A percentile compares a stretch with the other conserved stretches of the same genome.
Evolutionary conservation across 2,329 filamentous ascomycete species (phyloP).

Genomic region (Colletotrichum orchidophilum): DNA sequence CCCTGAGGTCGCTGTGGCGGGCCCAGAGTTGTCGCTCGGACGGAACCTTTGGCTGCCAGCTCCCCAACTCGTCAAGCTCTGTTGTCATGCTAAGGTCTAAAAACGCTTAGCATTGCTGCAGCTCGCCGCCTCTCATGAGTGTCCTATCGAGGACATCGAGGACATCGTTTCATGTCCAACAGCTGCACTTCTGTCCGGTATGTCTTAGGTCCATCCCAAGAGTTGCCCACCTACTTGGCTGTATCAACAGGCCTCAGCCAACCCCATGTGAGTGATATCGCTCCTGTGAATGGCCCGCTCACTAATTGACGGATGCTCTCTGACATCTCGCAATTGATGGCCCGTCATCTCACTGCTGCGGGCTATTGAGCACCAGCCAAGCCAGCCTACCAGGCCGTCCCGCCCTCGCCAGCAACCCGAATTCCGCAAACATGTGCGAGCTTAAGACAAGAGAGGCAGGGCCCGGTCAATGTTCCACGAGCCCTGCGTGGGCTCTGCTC

Average conservation of each 20-base stretch:
- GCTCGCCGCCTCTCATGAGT: not conserved
- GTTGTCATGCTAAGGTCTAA: not conserved
- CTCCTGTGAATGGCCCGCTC: not conserved
- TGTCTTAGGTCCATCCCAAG: not conserved
- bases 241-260: not conserved
- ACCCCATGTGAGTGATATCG: not conserved
- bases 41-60: not conserved
- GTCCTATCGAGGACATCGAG: not conserved
- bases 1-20: not conserved
- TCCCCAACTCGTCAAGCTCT: not conserved
- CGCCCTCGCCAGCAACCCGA: too few relatives aligned
- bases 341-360: not conserved
- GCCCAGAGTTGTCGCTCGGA: not conserved
- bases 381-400: not conserved
- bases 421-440: slow-evolving; percentile 9
- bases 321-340: not conserved
- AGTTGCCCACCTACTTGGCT: not conserved
- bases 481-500: not conserved
- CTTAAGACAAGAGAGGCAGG: not conserved
- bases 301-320: not conserved
- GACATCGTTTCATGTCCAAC: not conserved
- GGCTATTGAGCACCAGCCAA: too few relatives aligned
- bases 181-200: not conserved
- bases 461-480: not conserved
- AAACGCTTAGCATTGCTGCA: not conserved